A percentile compares a stretch with the other conserved stretches of the same genome.
phyloP scores from a whole-genome alignment of 2,329 filamentous ascomycete species.

The Cercospora janseana region DNA sequence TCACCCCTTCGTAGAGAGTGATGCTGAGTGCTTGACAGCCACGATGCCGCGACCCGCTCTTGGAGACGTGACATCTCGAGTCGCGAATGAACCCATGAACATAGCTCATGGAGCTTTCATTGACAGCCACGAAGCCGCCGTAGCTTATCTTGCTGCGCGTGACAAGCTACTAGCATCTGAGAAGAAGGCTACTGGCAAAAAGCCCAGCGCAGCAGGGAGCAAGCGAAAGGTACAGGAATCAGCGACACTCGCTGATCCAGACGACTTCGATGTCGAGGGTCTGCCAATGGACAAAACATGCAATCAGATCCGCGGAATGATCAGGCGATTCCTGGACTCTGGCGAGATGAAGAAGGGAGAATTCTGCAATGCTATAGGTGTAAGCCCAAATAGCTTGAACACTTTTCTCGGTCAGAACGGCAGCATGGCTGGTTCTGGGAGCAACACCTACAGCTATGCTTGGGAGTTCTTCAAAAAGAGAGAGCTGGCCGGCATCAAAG shows the following conservation, averaged over 20 bases:
- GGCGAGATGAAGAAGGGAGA: slow-evolving; percentile 48
- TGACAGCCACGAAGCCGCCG: not conserved
- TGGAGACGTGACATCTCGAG: not conserved
- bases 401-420: slow-evolving; percentile 53
- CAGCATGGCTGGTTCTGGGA: slow-evolving; percentile 37
- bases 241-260: slow-evolving; percentile 9
- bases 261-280: slow-evolving; percentile 21
- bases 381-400: slow-evolving; percentile 39
- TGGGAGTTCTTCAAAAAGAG: slow-evolving; percentile 51
- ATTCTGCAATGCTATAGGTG: slow-evolving; percentile 44
- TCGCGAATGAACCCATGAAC: not conserved
- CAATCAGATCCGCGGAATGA: slow-evolving; percentile 44
- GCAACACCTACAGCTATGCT: slow-evolving; percentile 35
- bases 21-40: not conserved
- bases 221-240: slow-evolving; percentile 17
- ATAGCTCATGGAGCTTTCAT: too few species aligned
- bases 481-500: slow-evolving; percentile 49
- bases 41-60: not conserved
- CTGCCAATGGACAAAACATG: slow-evolving; percentile 21
- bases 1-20: too few species aligned
- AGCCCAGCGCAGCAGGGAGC: not conserved
- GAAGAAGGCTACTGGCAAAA: not conserved
- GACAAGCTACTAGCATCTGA: slow-evolving; percentile 7
- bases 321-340: slow-evolving; percentile 44
- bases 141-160: slow-evolving; percentile 9